Evolutionary conservation across 805 yeast genomes (phyloP), one percentile per base, ranked within the genome.

Genomic region (Torulaspora gathmanii): DNA sequence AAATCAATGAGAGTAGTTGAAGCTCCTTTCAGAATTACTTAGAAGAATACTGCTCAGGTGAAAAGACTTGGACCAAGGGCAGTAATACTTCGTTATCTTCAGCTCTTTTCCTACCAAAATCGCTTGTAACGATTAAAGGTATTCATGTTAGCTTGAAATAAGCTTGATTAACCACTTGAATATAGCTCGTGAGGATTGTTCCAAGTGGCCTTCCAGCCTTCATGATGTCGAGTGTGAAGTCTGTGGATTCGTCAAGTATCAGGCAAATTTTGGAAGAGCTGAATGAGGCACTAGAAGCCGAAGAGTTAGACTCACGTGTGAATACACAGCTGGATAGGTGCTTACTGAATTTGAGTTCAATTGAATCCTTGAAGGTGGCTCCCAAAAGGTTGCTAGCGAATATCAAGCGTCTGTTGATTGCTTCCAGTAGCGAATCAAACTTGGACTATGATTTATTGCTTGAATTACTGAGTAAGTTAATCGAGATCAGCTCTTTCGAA

Each of bases 371-470:
- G 4, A 25, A 43, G 2, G 41, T 34, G 16, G 46, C 53, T 23
- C 53, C 61, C 2, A 48, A 39, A 20, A 25, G 47, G 13, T 37
- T 60, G 12, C 40, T 63, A 13, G 35, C 34, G 1, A 41, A 50
- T 16, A 49, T 59, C n/a, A 62, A 55, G 31, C 38, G 41, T 1
- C 2, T 57, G 2, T 16, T 64, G 10, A 16, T 52, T 19, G 37
- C 37, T 5, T 37, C 40, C 23, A 31, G 28, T 2, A 16, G 42
- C 1, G 42, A 36, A 6, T 20, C 40, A 2, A 33, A 29, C 15
- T 33, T 64, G 5, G 59, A 64, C 46, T 60, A 52, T 40, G 53
- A 49, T 9, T n/a, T 45, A 3, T 15, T 60, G 5, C 34, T 59
- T 8, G 56, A 57, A 27, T 29, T 63, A 2, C 33, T 61, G 26